These are phyloP conservation scores for Catharanthus roseus DNA, from an alignment of 257 asterid species.

Conservation along the genomic window DNA sequence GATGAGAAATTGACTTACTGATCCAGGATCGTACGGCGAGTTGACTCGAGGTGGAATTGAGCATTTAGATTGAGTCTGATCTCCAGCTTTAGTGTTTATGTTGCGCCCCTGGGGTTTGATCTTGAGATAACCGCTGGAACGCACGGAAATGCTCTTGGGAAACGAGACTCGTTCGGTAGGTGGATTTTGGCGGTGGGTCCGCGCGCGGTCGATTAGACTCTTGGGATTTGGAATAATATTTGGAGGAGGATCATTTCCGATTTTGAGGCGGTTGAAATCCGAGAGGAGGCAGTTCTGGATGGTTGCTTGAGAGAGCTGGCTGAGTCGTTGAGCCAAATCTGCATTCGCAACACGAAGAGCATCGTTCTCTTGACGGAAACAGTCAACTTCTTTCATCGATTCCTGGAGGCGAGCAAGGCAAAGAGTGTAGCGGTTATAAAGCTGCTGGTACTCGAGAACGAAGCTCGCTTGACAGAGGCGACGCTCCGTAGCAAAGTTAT, in stretches of 20 bases:
- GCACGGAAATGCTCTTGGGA: conserved; percentile 77
- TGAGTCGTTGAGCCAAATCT: conserved; percentile 60
- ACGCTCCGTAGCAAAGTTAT: conserved; percentile 41
- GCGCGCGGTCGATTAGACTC: not conserved
- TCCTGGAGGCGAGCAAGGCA: conserved; percentile 16
- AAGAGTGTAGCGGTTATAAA: conserved; percentile 19
- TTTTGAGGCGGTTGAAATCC: conserved; percentile 52
- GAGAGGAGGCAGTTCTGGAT: conserved; percentile 60
- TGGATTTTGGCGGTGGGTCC: not conserved
- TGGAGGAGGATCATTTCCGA: conserved; percentile 34
- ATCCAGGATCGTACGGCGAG: conserved; percentile 22
- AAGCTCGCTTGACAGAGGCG: conserved; percentile 34
- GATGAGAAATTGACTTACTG: conserved; percentile 48
- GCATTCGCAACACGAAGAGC: conserved; percentile 37
- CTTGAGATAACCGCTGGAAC: conserved; percentile 59
- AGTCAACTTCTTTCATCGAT: conserved; percentile 4
- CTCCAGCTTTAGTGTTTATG: conserved; percentile 17
- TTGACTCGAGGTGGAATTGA: conserved; percentile 23
- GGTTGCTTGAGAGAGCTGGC: conserved; percentile 36
- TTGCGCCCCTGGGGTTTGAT: conserved; percentile 20
- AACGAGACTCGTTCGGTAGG: conserved; percentile 37
- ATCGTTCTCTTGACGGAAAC: conserved; percentile 14
- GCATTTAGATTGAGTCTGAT: conserved; percentile 27
- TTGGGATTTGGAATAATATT: not conserved
- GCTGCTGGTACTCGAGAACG: conserved; percentile 17